These are phyloP conservation scores for Trypanosoma scelopori DNA, from an alignment of 208 protist genomes.

Conservation along the genomic window DNA sequence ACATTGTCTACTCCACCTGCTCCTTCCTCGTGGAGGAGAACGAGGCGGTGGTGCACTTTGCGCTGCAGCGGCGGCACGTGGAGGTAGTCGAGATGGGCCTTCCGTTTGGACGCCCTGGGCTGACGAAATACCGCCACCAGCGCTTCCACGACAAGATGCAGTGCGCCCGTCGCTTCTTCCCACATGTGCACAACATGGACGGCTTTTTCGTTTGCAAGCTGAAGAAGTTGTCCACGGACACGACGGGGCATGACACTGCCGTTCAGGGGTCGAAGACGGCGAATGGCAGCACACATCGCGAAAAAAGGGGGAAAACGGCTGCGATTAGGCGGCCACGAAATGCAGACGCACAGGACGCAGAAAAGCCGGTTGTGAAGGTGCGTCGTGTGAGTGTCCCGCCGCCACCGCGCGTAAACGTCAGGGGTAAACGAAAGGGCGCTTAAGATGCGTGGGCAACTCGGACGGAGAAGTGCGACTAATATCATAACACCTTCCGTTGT, in stretches of 20 bases:
- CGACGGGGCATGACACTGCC: conserved; percentile 9
- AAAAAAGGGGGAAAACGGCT: too few species aligned
- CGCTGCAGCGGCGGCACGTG: conserved; percentile 90
- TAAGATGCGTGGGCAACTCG: too few species aligned
- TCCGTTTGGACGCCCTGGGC: conserved; percentile 93
- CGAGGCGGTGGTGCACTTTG: conserved; percentile 98
- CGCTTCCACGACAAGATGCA: conserved; percentile 79
- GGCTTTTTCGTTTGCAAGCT: conserved; percentile 99
- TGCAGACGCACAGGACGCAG: too few species aligned
- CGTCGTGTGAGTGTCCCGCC: too few species aligned
- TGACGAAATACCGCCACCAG: conserved; percentile 85
- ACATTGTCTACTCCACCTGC: conserved; percentile 99
- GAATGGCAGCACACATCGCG: too few species aligned
- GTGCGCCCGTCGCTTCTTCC: conserved; percentile 92
- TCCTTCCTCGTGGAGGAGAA: conserved; percentile 98
- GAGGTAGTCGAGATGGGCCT: conserved; percentile 94
- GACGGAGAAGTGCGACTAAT: too few species aligned
- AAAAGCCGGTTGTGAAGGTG: too few species aligned
- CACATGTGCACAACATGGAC: conserved; percentile 99
- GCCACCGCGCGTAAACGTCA: too few species aligned
- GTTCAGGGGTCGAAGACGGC: too few species aligned
- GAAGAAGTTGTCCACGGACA: conserved; percentile 86
- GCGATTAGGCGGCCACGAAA: too few species aligned
- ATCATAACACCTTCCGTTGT: too few species aligned
- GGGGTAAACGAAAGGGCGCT: too few species aligned